A percentile compares a stretch with the other conserved stretches of the same genome.
Evolutionary conservation across 208 protist genomes (phyloP).

Genomic region (Leishmania lainsoni): DNA sequence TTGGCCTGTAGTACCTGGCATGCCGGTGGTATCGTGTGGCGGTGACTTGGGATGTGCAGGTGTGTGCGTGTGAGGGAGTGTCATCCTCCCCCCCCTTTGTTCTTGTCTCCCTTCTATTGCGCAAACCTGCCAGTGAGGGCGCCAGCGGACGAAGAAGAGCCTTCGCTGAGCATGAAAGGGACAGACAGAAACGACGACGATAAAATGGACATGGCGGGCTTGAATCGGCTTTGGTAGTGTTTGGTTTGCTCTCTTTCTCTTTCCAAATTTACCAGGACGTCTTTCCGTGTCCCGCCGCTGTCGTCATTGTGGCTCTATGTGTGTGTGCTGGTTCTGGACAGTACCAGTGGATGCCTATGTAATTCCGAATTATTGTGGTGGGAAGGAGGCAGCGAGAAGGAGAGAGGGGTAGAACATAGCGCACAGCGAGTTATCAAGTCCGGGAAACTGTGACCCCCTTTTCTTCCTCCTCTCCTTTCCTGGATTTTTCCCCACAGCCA

Average conservation of each 20-base stretch:
- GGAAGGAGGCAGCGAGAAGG: not conserved
- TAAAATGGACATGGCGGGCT: not conserved
- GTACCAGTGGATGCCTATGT: not conserved
- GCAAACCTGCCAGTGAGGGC: not conserved
- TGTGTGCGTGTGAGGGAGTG: not conserved
- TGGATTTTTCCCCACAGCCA: not conserved
- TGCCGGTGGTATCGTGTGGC: not conserved
- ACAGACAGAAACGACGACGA: not conserved
- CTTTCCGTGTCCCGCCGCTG: not conserved
- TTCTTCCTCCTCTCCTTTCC: not conserved
- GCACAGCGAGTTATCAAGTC: not conserved
- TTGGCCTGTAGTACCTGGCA: not conserved
- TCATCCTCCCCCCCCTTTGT: not conserved
- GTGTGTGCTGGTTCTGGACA: not conserved
- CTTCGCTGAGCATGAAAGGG: not conserved
- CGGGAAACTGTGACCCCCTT: not conserved
- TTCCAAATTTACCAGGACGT: not conserved
- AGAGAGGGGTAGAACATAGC: not conserved
- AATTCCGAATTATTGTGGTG: not conserved
- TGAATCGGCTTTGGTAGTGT: not conserved
- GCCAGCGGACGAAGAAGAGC: not conserved
- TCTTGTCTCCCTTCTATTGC: not conserved
- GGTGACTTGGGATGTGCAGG: not conserved
- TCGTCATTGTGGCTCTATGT: not conserved
- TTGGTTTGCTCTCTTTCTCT: not conserved